A percentile compares a stretch with the other conserved stretches of the same genome.
Evolutionary conservation across 1,284 basidiomycete species (phyloP).

Genomic region (Fomitopsis betulina): DNA sequence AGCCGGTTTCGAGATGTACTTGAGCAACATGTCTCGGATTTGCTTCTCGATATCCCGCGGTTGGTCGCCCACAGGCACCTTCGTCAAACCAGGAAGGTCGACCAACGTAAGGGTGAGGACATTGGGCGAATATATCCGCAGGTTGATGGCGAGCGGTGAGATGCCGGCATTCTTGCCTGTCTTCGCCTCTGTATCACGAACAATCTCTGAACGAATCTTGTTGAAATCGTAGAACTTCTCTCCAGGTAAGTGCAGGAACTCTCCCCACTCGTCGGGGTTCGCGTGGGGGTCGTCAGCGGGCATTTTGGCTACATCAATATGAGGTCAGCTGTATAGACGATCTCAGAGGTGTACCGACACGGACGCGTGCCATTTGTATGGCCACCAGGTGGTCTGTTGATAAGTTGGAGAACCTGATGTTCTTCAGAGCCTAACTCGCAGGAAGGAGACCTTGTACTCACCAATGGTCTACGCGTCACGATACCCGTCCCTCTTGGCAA

Average conservation of each 20-base stretch:
- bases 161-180: constrained; percentile 97
- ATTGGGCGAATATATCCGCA: constrained; percentile 95
- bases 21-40: constrained; percentile 94
- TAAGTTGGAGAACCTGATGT: constrained; percentile 87
- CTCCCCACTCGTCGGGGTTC: constrained; percentile 96
- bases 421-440: neutral
- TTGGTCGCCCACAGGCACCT: constrained; percentile 97
- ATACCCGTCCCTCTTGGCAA: constrained; percentile 97
- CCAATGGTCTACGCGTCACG: constrained; percentile 91
- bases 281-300: constrained; percentile 54
- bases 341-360: neutral
- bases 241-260: constrained; percentile 93
- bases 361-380: constrained; percentile 45
- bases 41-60: constrained; percentile 97
- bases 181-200: constrained; percentile 95
- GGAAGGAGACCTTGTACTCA: constrained; percentile 32
- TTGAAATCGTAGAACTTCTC: constrained; percentile 98
- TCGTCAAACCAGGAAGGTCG: constrained; percentile 95
- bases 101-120: constrained; percentile 96
- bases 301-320: constrained; percentile 8
- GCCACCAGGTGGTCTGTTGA: constrained; percentile 62
- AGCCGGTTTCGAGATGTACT: constrained; percentile 91
- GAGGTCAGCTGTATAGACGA: neutral
- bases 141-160: constrained; percentile 93
- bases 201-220: constrained; percentile 95